A percentile compares a stretch with the other conserved stretches of the same genome.
These are phyloP conservation scores for Guyanaporus albipodus DNA, from an alignment of 768 basidiomycete genomes.

Conservation along the genomic window DNA sequence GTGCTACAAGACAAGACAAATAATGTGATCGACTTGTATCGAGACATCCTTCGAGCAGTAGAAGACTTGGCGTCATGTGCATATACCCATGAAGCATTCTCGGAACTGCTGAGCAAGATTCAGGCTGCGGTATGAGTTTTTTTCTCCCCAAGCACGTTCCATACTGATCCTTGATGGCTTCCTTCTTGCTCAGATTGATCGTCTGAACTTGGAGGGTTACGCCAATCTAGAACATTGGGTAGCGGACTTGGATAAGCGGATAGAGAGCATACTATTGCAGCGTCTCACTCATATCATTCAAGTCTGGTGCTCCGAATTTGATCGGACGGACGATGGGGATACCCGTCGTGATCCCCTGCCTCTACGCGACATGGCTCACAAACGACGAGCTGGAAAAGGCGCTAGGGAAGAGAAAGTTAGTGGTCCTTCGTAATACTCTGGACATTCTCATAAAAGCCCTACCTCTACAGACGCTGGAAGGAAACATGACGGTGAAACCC, in stretches of 20 bases:
- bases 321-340: constrained; percentile 66
- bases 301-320: constrained; percentile 87
- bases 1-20: constrained; percentile 97
- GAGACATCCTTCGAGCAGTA: constrained; percentile 77
- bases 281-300: constrained; percentile 76
- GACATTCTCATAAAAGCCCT: background rate
- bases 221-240: constrained; percentile 94
- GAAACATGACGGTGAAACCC: constrained; percentile 72
- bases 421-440: background rate
- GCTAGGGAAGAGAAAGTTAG: constrained; percentile 75
- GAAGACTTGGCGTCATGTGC: constrained; percentile 86
- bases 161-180: background rate
- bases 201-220: constrained; percentile 93
- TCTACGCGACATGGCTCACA: constrained; percentile 54
- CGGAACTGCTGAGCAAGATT: constrained; percentile 68
- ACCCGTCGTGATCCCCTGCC: constrained; percentile 49
- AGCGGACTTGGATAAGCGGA: constrained; percentile 72
- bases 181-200: constrained; percentile 65
- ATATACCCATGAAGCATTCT: constrained; percentile 81
- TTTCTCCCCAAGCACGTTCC: background rate
- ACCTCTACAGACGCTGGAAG: constrained; percentile 57
- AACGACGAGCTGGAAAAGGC: constrained; percentile 67
- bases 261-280: constrained; percentile 74
- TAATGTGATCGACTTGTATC: constrained; percentile 85
- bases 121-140: constrained; percentile 70